These are phyloP conservation scores for Pecoramyces ruminantium DNA, from an alignment of 192 early-diverging fungal species.

Conservation along the genomic window DNA sequence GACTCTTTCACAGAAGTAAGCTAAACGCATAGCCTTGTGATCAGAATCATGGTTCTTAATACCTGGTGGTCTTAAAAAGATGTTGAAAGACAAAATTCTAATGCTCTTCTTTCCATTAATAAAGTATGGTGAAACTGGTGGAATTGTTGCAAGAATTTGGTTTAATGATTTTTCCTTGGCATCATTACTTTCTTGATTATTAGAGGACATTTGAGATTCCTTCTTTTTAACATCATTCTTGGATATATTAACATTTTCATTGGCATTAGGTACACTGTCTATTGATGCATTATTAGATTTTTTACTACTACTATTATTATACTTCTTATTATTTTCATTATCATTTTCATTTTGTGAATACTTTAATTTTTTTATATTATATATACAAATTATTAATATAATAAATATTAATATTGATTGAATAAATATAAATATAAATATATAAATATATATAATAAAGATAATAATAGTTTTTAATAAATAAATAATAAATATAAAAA, in stretches of 20 bases:
- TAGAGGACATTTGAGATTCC: not conserved
- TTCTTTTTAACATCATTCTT: not conserved
- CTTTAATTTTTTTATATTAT: too few species aligned
- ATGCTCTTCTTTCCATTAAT: not conserved
- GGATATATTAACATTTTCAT: not conserved
- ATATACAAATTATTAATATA: too few species aligned
- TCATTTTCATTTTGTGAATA: too few species aligned
- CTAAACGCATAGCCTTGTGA: conserved; percentile 62
- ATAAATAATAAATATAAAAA: too few species aligned
- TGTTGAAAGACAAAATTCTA: conserved; percentile 38
- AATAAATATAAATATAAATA: too few species aligned
- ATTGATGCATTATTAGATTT: too few species aligned
- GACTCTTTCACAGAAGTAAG: conserved; percentile 43
- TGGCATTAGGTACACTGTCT: too few species aligned
- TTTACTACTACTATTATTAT: too few species aligned
- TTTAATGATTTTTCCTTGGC: not conserved
- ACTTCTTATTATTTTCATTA: too few species aligned
- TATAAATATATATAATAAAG: too few species aligned
- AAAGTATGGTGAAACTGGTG: not conserved
- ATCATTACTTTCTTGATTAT: not conserved
- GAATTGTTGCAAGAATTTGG: not conserved
- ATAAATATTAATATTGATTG: too few species aligned
- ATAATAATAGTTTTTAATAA: too few species aligned
- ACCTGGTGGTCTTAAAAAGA: conserved; percentile 54
- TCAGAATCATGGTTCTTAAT: conserved; percentile 57